phyloP scores from a whole-genome alignment of 129 eudicot species.

The Escallonia rubra region DNA sequence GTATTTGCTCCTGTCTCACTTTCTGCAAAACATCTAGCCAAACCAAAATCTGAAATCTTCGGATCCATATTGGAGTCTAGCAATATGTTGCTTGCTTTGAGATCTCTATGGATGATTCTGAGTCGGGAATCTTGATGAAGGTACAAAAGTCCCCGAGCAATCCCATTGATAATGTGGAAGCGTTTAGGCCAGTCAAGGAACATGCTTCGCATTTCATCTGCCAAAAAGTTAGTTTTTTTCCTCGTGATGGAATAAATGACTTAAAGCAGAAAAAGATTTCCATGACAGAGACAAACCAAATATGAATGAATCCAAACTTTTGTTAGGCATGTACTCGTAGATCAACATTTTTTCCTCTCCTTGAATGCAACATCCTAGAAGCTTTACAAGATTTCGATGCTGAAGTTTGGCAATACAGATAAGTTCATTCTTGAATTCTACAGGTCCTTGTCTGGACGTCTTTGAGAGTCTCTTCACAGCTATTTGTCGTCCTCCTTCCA shows the following conservation, averaged over 20 bases:
- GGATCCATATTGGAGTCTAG: background rate
- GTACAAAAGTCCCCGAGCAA: background rate
- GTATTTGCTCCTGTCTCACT: background rate
- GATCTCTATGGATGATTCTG: conserved; percentile 3
- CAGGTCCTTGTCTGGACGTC: too few relatives aligned
- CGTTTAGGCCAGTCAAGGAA: background rate
- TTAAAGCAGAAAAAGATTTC: background rate
- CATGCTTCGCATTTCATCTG: background rate
- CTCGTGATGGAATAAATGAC: background rate
- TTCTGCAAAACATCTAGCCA: background rate
- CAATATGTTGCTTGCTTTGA: background rate
- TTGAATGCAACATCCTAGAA: too few relatives aligned
- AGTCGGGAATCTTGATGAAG: conserved; percentile 7
- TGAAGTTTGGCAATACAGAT: too few relatives aligned
- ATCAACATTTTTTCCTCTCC: too few relatives aligned
- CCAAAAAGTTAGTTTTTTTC: background rate
- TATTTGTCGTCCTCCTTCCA: too few relatives aligned
- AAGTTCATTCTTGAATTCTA: too few relatives aligned
- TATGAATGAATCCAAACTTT: background rate
- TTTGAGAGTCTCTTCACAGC: too few relatives aligned
- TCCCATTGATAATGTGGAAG: conserved; percentile 1
- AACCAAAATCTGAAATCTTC: background rate
- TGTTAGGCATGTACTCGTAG: too few relatives aligned
- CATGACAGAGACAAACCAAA: background rate
- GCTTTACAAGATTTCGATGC: too few relatives aligned